Evolutionary conservation across 768 basidiomycete species (phyloP).

Genomic region (Collybia nuda): DNA sequence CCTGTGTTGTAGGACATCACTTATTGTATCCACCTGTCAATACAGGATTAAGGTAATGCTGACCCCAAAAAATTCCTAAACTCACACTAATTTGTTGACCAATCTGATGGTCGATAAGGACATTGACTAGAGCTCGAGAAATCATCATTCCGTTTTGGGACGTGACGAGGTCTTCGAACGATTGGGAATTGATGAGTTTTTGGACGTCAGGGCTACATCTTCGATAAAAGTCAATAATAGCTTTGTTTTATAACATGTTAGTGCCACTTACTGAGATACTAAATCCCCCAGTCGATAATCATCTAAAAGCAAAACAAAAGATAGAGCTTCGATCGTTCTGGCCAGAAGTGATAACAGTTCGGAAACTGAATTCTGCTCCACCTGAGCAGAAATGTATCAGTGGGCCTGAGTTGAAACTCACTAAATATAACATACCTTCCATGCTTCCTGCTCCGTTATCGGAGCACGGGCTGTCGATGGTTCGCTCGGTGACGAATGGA

Average conservation of each 20-base stretch:
- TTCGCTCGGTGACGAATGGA: constrained; percentile 79
- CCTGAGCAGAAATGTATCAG: constrained; percentile 40
- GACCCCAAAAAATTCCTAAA: constrained; percentile 6
- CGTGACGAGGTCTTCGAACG: constrained; percentile 87
- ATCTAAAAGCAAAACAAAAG: constrained; percentile 87
- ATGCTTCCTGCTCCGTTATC: constrained; percentile 80
- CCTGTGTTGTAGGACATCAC: constrained; percentile 89
- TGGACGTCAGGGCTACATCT: constrained; percentile 79
- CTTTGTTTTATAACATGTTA: neutral
- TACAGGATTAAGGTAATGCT: constrained; percentile 8
- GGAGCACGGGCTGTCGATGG: constrained; percentile 54
- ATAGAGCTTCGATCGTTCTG: constrained; percentile 90
- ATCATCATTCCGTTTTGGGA: constrained; percentile 82
- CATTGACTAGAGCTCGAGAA: constrained; percentile 88
- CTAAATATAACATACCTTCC: constrained; percentile 65
- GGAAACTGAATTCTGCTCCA: constrained; percentile 80
- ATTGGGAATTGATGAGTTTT: constrained; percentile 64
- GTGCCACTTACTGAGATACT: constrained; percentile 64
- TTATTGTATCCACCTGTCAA: constrained; percentile 89
- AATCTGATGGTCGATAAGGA: constrained; percentile 97
- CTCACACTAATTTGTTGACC: constrained; percentile 92
- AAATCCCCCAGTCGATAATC: constrained; percentile 90
- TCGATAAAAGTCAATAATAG: constrained; percentile 1
- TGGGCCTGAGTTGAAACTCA: neutral
- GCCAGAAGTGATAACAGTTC: constrained; percentile 73